Evolutionary conservation across 306 rosid species (phyloP).

Genomic region (Boehmeria nivea): DNA sequence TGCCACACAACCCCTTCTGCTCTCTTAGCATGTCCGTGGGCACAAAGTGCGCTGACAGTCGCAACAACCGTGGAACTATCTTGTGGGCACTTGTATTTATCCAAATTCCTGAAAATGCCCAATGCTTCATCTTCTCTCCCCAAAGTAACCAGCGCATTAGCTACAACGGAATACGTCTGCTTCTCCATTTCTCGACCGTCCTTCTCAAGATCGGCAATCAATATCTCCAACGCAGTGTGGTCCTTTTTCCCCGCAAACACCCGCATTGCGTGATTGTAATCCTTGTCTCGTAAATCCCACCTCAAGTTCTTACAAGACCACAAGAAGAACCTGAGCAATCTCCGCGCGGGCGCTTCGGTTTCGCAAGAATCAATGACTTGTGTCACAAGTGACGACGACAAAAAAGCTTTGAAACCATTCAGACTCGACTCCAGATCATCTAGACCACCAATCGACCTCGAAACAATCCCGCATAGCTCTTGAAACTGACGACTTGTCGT

Average conservation of each 20-base stretch:
- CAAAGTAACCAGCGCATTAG: constrained; percentile 55
- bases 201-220: constrained; percentile 59
- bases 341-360: constrained; percentile 58
- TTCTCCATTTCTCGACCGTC: constrained; percentile 61
- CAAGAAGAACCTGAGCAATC: constrained; percentile 73
- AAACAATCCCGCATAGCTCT: constrained; percentile 46
- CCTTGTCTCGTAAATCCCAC: constrained; percentile 49
- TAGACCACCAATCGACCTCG: constrained; percentile 53
- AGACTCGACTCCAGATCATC: constrained; percentile 62
- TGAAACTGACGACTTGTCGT: constrained; percentile 23
- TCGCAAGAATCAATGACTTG: constrained; percentile 63
- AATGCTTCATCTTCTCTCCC: constrained; percentile 74
- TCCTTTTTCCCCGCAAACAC: constrained; percentile 67
- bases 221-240: constrained; percentile 52
- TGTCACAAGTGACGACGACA: constrained; percentile 57
- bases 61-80: constrained; percentile 59
- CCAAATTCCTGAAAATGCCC: constrained; percentile 79
- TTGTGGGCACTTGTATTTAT: constrained; percentile 48
- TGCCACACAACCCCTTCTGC: constrained; percentile 79
- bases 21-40: constrained; percentile 70
- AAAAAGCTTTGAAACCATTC: constrained; percentile 25
- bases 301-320: constrained; percentile 63
- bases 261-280: constrained; percentile 57
- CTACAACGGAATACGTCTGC: constrained; percentile 48
- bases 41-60: constrained; percentile 57